These are phyloP conservation scores for Pseudogymnoascus sp. DNA, from an alignment of 2,329 filamentous ascomycete species.

Conservation along the genomic window DNA sequence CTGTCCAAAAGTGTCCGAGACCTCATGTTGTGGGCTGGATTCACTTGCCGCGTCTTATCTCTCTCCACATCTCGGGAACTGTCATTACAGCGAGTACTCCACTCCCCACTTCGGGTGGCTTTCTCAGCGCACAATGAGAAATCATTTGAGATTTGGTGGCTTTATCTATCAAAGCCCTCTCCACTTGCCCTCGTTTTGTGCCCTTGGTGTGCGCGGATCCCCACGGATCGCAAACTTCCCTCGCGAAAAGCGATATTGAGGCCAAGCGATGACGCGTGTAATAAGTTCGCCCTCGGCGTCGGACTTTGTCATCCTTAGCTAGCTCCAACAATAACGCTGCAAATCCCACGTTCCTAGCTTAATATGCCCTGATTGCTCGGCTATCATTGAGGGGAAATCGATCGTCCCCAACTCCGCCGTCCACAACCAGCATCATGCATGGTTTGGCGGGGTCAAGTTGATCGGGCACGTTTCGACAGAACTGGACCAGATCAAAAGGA, in stretches of 20 bases:
- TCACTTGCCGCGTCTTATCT: conserved; percentile 1
- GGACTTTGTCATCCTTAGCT: not conserved
- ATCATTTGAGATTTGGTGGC: not conserved
- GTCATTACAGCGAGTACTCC: not conserved
- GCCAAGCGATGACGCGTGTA: not conserved
- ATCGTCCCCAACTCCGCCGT: not conserved
- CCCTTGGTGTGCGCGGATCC: not conserved
- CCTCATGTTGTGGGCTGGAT: conserved; percentile 7
- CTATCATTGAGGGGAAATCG: conserved; percentile 6
- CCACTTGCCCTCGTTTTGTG: not conserved
- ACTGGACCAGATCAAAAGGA: conserved; percentile 3
- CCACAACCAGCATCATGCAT: conserved; percentile 2
- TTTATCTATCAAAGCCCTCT: conserved; percentile 1
- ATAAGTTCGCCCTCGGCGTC: not conserved
- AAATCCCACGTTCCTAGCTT: conserved; percentile 6
- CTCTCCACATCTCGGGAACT: conserved; percentile 7
- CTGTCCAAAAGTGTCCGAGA: not conserved
- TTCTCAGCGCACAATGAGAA: not conserved
- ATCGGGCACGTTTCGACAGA: conserved; percentile 1
- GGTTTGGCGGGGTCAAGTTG: conserved; percentile 8
- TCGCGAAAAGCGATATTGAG: not conserved
- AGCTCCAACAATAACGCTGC: conserved; percentile 4
- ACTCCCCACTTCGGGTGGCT: not conserved
- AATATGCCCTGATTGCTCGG: not conserved
- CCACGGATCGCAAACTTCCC: not conserved